Percentiles rank a stretch among this genome's conserved stretches.
phyloP scores from a whole-genome alignment of 2,329 filamentous ascomycete species.

The Byssochlamys sp. region DNA sequence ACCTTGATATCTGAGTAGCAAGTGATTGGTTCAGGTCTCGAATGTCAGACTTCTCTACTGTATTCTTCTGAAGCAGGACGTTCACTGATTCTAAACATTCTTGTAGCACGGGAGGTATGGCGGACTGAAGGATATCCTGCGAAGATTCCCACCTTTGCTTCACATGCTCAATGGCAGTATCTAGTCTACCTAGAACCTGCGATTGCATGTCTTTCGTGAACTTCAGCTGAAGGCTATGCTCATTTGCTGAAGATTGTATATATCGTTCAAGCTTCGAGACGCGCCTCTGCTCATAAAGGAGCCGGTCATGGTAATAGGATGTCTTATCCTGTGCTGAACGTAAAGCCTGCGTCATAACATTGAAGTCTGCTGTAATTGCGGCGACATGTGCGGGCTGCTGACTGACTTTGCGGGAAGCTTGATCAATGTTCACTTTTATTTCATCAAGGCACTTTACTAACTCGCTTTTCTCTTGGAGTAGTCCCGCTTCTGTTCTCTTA shows the following conservation, averaged over 20 bases:
- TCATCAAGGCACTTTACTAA: conserved; percentile 16
- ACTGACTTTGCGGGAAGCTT: conserved; percentile 8
- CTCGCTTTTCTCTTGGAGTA: conserved; percentile 18
- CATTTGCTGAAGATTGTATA: conserved; percentile 18
- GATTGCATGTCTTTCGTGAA: conserved; percentile 16
- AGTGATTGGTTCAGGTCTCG: conserved; percentile 11
- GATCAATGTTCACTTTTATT: conserved; percentile 13
- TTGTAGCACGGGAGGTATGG: conserved; percentile 8
- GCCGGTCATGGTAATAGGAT: conserved; percentile 8
- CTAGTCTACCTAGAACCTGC: conserved; percentile 12
- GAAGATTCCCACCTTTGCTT: conserved; percentile 7
- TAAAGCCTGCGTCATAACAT: conserved; percentile 17
- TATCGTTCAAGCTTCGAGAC: conserved; percentile 20
- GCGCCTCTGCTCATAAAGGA: conserved; percentile 22
- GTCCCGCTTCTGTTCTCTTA: conserved; percentile 13
- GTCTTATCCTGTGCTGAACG: conserved; percentile 13
- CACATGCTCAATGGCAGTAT: conserved; percentile 10
- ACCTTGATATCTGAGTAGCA: conserved; percentile 15
- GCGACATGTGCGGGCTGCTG: conserved; percentile 13
- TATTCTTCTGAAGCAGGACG: conserved; percentile 8
- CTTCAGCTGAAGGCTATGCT: conserved; percentile 13
- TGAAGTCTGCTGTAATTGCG: conserved; percentile 10
- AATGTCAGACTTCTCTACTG: conserved; percentile 9
- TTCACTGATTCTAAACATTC: conserved; percentile 9
- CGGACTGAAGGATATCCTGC: conserved; percentile 8